Conservation (phyloP, 495 filamentous ascomycete genomes). For the Friedmanniomyces endolithicus region DNA sequence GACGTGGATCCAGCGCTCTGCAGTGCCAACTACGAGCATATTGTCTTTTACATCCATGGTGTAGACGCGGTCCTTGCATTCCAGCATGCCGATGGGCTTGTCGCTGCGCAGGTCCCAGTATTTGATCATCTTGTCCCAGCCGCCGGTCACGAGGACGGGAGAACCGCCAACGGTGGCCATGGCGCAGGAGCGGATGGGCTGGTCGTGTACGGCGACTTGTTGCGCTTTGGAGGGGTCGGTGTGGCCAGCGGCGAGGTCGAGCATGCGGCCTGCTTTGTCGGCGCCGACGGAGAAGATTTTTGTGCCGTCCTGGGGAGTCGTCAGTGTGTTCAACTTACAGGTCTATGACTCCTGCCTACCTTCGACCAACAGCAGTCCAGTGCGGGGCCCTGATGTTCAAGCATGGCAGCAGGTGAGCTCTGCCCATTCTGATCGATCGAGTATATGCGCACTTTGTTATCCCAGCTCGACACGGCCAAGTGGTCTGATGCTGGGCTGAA, state of each 20-base stretch:
- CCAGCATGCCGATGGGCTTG: conserved; percentile 49
- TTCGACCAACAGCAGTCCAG: conserved; percentile 72
- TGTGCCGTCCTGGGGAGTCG: conserved; percentile 42
- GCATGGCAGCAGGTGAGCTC: conserved; percentile 64
- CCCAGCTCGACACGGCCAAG: conserved; percentile 81
- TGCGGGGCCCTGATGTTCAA: conserved; percentile 65
- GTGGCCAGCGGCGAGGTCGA: conserved; percentile 53
- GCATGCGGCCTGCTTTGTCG: conserved; percentile 69
- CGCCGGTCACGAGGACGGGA: conserved; percentile 69
- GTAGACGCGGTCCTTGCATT: conserved; percentile 72
- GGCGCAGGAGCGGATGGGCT: conserved; percentile 64
- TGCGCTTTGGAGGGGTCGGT: conserved; percentile 31
- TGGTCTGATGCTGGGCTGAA: conserved; percentile 71
- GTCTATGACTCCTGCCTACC: conserved; percentile 38
- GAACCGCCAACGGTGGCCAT: conserved; percentile 53
- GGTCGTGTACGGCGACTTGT: conserved; percentile 67
- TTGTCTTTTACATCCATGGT: conserved; percentile 65
- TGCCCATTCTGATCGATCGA: conserved; percentile 60
- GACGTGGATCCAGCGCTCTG: conserved; percentile 79
- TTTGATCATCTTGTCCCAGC: conserved; percentile 92
- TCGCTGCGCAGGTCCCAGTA: conserved; percentile 79
- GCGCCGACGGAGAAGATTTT: conserved; percentile 75
- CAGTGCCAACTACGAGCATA: conserved; percentile 69
- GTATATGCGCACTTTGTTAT: conserved; percentile 88
- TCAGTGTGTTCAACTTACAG: not conserved